Percentiles rank a stretch among this genome's conserved stretches.
phyloP scores from a whole-genome alignment of 2,329 filamentous ascomycete genomes.

The Arachnomyces sp. region DNA sequence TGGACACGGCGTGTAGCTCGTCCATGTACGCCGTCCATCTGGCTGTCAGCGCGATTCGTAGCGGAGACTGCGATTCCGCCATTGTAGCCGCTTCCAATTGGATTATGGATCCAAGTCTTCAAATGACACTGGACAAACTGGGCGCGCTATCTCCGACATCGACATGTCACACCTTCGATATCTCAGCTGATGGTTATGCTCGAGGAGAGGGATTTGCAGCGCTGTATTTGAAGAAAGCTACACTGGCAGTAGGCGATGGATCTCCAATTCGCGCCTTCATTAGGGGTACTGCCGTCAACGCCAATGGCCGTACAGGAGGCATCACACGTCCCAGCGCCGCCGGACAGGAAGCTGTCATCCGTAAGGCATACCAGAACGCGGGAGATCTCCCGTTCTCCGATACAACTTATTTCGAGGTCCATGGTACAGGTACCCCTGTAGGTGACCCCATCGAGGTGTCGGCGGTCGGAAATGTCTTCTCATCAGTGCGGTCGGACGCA shows the following conservation, averaged over 20 bases:
- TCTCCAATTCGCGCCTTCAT: conserved; percentile 27
- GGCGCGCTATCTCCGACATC: conserved; percentile 6
- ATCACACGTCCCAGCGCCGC: conserved; percentile 27
- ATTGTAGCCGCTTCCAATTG: background rate
- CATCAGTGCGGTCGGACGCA: conserved; percentile 6
- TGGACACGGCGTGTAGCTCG: conserved; percentile 16
- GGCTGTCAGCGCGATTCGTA: conserved; percentile 5
- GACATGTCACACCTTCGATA: conserved; percentile 26
- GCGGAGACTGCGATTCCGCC: conserved; percentile 7
- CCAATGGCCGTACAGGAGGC: conserved; percentile 19
- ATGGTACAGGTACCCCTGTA: conserved; percentile 7
- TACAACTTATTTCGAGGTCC: conserved; percentile 7
- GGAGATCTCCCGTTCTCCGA: conserved; percentile 11
- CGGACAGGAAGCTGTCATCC: conserved; percentile 20
- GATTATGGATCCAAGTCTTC: too few relatives aligned
- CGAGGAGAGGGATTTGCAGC: conserved; percentile 28
- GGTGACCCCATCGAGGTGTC: conserved; percentile 45
- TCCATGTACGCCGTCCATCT: conserved; percentile 10
- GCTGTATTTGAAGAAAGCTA: conserved; percentile 21
- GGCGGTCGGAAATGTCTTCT: background rate
- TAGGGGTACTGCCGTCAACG: conserved; percentile 16
- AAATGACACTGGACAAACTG: too few relatives aligned
- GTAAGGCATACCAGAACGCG: conserved; percentile 7
- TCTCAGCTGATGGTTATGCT: conserved; percentile 34
- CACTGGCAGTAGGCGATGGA: too few relatives aligned